A percentile compares a stretch with the other conserved stretches of the same genome.
phyloP scores from a whole-genome alignment of 2,329 filamentous ascomycete species.

The Diplodia seriata region DNA sequence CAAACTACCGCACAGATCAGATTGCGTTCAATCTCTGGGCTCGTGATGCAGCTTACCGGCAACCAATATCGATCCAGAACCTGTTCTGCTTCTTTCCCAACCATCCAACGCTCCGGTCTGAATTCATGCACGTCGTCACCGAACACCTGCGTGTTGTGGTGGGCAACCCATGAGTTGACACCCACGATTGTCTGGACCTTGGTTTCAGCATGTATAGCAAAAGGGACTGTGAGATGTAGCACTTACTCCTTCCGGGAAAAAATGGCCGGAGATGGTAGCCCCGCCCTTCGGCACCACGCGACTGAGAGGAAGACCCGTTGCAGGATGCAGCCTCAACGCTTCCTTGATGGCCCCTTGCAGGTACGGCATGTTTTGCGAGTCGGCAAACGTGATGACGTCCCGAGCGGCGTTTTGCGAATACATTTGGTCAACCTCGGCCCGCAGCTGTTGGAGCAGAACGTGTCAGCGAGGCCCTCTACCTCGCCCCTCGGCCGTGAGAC shows the following conservation, averaged over 20 bases:
- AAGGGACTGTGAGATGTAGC: constrained; percentile 37
- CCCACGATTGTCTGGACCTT: constrained; percentile 40
- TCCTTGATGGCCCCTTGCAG: constrained; percentile 51
- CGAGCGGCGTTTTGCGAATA: background rate
- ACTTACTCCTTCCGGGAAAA: constrained; percentile 39
- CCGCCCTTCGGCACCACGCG: constrained; percentile 40
- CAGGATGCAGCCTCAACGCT: constrained; percentile 40
- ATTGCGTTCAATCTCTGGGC: too few species aligned
- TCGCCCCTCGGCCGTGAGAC: too few species aligned
- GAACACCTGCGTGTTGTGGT: constrained; percentile 46
- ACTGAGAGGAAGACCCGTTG: constrained; percentile 35
- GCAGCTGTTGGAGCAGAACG: background rate
- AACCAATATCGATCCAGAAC: constrained; percentile 12
- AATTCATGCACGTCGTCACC: constrained; percentile 41
- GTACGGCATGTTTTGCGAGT: constrained; percentile 38
- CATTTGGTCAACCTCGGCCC: background rate
- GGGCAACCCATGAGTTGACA: constrained; percentile 50
- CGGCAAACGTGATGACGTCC: background rate
- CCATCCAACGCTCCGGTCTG: constrained; percentile 39
- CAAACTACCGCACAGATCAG: constrained; percentile 45
- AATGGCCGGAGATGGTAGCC: constrained; percentile 37
- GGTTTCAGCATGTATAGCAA: constrained; percentile 36
- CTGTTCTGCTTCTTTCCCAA: constrained; percentile 24
- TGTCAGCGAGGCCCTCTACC: background rate
- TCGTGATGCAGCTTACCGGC: background rate